phyloP scores from a whole-genome alignment of 768 basidiomycete genomes.

The Cyclocybe aegerita region DNA sequence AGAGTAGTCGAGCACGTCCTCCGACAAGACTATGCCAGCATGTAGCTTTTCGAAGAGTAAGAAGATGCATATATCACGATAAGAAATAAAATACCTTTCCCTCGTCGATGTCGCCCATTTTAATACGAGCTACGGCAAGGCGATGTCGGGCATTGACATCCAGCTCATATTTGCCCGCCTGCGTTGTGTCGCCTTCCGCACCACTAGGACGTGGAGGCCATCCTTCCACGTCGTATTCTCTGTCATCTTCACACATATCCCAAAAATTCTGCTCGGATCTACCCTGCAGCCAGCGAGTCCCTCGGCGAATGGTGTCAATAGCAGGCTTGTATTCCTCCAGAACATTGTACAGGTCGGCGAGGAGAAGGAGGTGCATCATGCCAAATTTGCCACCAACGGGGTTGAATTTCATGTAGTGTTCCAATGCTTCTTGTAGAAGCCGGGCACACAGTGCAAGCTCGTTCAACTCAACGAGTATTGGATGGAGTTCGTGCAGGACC shows the following conservation, averaged over 20 bases:
- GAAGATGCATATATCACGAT: neutral
- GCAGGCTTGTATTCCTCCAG: conserved; percentile 68
- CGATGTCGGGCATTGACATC: conserved; percentile 83
- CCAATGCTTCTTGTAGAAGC: conserved; percentile 74
- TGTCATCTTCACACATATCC: conserved; percentile 82
- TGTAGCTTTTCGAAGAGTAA: conserved; percentile 55
- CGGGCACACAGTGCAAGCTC: conserved; percentile 64
- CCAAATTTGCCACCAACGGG: conserved; percentile 57
- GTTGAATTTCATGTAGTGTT: conserved; percentile 55
- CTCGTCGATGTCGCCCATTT: conserved; percentile 76
- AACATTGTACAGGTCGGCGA: conserved; percentile 82
- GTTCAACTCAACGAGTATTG: conserved; percentile 71
- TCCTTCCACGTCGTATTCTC: conserved; percentile 73
- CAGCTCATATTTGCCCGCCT: conserved; percentile 58
- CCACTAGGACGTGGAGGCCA: conserved; percentile 20
- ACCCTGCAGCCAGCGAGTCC: conserved; percentile 92
- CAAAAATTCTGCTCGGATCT: conserved; percentile 71
- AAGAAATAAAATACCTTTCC: conserved; percentile 59
- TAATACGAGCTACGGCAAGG: conserved; percentile 79
- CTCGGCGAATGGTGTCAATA: conserved; percentile 66
- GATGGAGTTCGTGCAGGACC: conserved; percentile 76
- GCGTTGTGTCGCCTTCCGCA: conserved; percentile 45
- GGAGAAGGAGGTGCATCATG: conserved; percentile 71
- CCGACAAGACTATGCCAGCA: conserved; percentile 63
- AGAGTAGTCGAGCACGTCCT: conserved; percentile 77